Base-by-base conservation (phyloP, 2,329 filamentous ascomycete species). In the Epichloe hybrida region DNA sequence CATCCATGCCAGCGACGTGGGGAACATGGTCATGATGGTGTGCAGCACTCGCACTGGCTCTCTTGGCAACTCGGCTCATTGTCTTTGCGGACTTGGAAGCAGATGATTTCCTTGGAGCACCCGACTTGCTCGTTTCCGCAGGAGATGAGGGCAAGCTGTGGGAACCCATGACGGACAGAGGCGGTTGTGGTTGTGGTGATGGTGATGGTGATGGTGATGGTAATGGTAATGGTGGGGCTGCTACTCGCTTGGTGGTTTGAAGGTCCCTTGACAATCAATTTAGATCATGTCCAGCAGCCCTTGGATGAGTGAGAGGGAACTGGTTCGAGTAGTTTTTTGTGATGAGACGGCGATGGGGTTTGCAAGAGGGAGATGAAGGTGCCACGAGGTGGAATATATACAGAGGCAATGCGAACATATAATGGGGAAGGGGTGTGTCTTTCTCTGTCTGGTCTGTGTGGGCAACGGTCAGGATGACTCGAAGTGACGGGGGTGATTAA, bases 131-230 rank as follows among this genome's bases (percentile, higher is more conserved):
- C 5, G 73, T 72, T 64, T 75, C 76, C 49, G 70, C 69, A 13
- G 76, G 75, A 57, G 75, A 74, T 50, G 75, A 77, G 34, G 75
- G 75, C 58, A 77, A 66, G 57, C 64, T 69, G 54, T 64, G 57
- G 52, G 64, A 61, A 62, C 72, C 73, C 75, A 79, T 79, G 20
- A 17, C 42, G 7, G 21, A 37, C 5, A 20, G 17, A 40, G 27
- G 47, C 2, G 37, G n/a, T 42, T 31, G 38, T 27, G n/a, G 17
- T n/a, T n/a, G 42, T 34, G 11, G 20, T 9, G 1, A 1, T 31
- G 27, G 27, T 31, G 9, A 0, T 31, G 27, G 2, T 31, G 7
- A 6, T 31, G 7, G 7, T 27, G 6, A 7, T 27, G 27, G 27
- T 31, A 3, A 31, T 9, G 27, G 27, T 9, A 0, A 31, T 31